phyloP scores from a whole-genome alignment of 257 asterid species.

The Solanum pimpinellifolium region DNA sequence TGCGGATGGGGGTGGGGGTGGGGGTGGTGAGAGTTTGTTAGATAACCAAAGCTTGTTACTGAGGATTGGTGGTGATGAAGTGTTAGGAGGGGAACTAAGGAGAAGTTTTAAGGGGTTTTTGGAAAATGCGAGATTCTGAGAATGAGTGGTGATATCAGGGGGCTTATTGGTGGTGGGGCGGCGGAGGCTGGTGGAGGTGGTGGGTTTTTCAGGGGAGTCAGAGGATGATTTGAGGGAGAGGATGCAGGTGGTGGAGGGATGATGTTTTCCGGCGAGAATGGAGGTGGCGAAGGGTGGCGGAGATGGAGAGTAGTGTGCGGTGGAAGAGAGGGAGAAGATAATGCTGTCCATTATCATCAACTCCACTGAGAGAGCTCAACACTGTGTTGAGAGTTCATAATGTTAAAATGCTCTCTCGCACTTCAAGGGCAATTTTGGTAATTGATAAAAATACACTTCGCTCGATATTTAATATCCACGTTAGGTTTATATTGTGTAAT shows the following conservation, averaged over 20 bases:
- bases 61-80: constrained; percentile 20
- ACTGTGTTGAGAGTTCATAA: not conserved
- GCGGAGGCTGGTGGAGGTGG: constrained; percentile 29
- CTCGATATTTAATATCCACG: accelerated
- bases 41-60: constrained; percentile 71
- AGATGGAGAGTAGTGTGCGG: constrained; percentile 26
- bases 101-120: constrained; percentile 64
- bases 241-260: constrained; percentile 9
- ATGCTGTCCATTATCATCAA: constrained; percentile 1
- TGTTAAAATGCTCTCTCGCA: not conserved
- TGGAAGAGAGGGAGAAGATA: constrained; percentile 25
- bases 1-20: constrained; percentile 34
- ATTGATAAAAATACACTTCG: not conserved
- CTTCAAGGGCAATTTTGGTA: not conserved
- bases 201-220: not conserved
- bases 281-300: constrained; percentile 13
- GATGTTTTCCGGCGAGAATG: constrained; percentile 1
- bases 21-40: constrained; percentile 63
- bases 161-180: constrained; percentile 61
- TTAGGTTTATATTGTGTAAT: no score
- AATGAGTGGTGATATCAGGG: constrained; percentile 19
- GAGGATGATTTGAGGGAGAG: constrained; percentile 25
- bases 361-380: not conserved
- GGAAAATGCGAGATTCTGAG: constrained; percentile 19
- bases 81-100: constrained; percentile 8